Base-by-base conservation (phyloP, 768 basidiomycete genomes). In the Gymnopilus junonius region DNA sequence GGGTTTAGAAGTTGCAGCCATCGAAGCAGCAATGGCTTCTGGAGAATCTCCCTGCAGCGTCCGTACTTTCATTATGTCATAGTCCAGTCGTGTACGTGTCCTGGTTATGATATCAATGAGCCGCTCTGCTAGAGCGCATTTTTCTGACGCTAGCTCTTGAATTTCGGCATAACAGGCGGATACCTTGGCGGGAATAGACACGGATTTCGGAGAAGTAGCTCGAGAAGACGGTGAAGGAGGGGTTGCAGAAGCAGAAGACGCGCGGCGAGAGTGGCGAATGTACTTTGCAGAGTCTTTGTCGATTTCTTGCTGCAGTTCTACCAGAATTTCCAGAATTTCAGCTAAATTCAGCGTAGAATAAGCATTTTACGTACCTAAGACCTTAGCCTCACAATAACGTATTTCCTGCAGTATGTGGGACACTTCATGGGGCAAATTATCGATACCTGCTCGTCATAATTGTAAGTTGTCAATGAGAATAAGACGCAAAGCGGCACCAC, bases 371-470 rank as follows among this genome's bases (percentile, higher is more conserved):
- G 17, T 42, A 83, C 83, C 82, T 74, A 80, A 78, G 0, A 75
- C 75, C 56, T 76, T 76, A 20, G 68, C 74, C 55, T 87, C 85
- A 65, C 80, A 79, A 42, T 77, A 71, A 60, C 74, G 81, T 53
- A 87, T 85, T 70, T 87, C 85, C 63, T 83, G 80, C 25, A 85
- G 72, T 37, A 85, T 69, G 67, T 85, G 82, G 25, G 79, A 77
- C 2, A 85, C 81, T 73, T 87, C 85, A 60, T 77, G 74, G 1
- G 85, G 85, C 10, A 87, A 71, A 69, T 85, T 85, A 61, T 87
- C 85, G 43, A 86, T 75, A 68, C 80, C 84, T 86, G 54, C 14
- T 39, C 27, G 29, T 8, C 48, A 29, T 15, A 25, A 27, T 43
- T 31, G 63, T 55, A 59, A 31, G 15, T 35, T 15, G 48, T 69